Base-by-base conservation (phyloP, 2,329 filamentous ascomycete species). In the Nannizzia gypsea region DNA sequence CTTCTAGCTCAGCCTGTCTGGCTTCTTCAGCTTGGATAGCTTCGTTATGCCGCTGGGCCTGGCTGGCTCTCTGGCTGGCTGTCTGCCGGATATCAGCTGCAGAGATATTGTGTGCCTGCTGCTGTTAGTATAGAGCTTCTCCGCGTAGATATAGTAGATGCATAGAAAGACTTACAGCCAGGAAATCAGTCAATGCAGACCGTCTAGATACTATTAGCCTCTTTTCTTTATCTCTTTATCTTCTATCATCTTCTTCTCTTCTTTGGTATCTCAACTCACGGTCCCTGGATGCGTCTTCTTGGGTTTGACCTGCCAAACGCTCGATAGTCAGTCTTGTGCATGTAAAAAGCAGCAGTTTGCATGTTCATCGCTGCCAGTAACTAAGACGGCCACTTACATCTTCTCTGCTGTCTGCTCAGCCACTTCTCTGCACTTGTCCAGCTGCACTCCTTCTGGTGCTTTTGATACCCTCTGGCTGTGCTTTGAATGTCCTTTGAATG, bases 111-210 rank as follows among this genome's bases (percentile, higher is more conserved):
- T 86, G 84, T 15, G 83, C 81, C 76, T 81, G 22, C 9, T 56
- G 15, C 9, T 28, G 36, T 24, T 38, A 36, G 52, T 20, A 22
- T 13, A 34, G n/a, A n/a, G n/a, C n/a, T 34, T 11, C 3, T 31
- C 28, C 31, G n/a, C 1, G 1, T 22, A n/a, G n/a, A n/a, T n/a
- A n/a, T 3, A 13, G n/a, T 22, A 20, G 17, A 20, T 24, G 6
- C 8, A 24, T 1, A 40, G 48, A 46, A 46, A 38, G 50, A 46
- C 79, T 69, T 73, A 83, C 82, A 56, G 84, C 84, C 59, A 87
- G 74, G 66, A 86, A 87, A 67, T 87, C 83, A 5, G 84, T 87
- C 67, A 87, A 73, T 11, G 85, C 85, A 61, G 83, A 86, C 65
- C 84, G 84, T 31, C 78, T 80, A 60, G n/a, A 57, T 28, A 5